Evolutionary conservation across 768 basidiomycete species (phyloP).

Genomic region (Pleurotus platypus): DNA sequence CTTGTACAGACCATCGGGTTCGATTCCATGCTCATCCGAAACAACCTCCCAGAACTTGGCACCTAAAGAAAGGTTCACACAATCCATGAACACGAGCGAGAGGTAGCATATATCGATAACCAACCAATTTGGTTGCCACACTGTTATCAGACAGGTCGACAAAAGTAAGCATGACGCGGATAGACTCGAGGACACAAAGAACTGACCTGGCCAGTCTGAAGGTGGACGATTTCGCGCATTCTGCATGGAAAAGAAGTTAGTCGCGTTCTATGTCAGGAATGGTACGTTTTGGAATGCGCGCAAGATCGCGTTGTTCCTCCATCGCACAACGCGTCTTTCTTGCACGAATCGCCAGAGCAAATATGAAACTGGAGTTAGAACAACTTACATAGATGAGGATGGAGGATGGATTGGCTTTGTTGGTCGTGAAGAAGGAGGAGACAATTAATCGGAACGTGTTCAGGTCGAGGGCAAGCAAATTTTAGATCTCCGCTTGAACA

Average conservation of each 20-base stretch:
- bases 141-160: conserved; percentile 34
- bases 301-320: conserved; percentile 15
- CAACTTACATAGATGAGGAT: conserved; percentile 6
- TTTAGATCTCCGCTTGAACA: conserved; percentile 5
- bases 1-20: conserved; percentile 88
- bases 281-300: conserved; percentile 40
- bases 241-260: conserved; percentile 39
- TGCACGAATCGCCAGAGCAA: conserved; percentile 14
- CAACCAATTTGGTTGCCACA: conserved; percentile 99
- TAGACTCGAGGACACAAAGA: neutral
- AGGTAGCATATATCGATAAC: conserved; percentile 25
- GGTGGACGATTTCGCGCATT: conserved; percentile 99
- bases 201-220: conserved; percentile 95
- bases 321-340: conserved; percentile 28
- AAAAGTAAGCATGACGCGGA: conserved; percentile 19
- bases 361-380: conserved; percentile 7
- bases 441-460: conserved; percentile 7
- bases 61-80: conserved; percentile 42
- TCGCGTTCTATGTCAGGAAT: conserved; percentile 26
- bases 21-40: conserved; percentile 97
- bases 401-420: conserved; percentile 7
- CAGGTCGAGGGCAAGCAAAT: conserved; percentile 7
- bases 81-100: conserved; percentile 13
- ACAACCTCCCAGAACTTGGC: conserved; percentile 98
- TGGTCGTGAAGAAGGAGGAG: conserved; percentile 9